Evolutionary conservation across 2,329 filamentous ascomycete genomes (phyloP), one percentile per base, ranked within the genome.

Genomic region (Scortechinia acanthostroma): DNA sequence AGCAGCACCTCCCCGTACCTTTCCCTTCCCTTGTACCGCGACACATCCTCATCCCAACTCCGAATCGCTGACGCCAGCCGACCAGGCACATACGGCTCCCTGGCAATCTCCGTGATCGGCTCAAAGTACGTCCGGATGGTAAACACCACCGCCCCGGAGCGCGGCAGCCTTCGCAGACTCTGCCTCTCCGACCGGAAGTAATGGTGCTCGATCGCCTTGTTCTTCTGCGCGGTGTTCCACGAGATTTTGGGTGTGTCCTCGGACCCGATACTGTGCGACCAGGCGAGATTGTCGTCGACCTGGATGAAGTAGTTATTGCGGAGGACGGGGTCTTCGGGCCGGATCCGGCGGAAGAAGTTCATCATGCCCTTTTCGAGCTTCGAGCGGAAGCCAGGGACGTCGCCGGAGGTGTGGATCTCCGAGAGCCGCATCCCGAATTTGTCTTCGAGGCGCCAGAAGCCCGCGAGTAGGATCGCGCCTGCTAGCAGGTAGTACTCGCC

Each of bases 251-350:
- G 63, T 1, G 65, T 63, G 57, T 94, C 86, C 61, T 94, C 89
- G 15, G 65, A 53, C 0, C 88, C 88, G 52, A 94, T 91, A 53
- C 80, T 87, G 55, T 71, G 66, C 48, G 82, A 87, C 88, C 88
- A 94, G 1, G 84, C 70, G 1, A 95, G 68, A 3, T 74, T 64
- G 46, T 90, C 86, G 56, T 94, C 88, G 1, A 93, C 87, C 63
- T 94, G 88, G 50, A 94, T 76, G 66, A 94, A 94, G 63, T 93
- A 94, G 58, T 93, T 91, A 58, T 91, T 88, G 47, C 88, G 71
- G 44, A 58, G 62, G 48, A 72, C 70, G n/a, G 73, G 74, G 40
- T 79, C 77, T 35, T 88, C 80, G 1, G 84, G 83, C 55, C 76
- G 73, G 0, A 93, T 61, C 0, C 88, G 69, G 0, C 77, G 71